phyloP scores from a whole-genome alignment of 306 rosid species.

The Senna siamea region DNA sequence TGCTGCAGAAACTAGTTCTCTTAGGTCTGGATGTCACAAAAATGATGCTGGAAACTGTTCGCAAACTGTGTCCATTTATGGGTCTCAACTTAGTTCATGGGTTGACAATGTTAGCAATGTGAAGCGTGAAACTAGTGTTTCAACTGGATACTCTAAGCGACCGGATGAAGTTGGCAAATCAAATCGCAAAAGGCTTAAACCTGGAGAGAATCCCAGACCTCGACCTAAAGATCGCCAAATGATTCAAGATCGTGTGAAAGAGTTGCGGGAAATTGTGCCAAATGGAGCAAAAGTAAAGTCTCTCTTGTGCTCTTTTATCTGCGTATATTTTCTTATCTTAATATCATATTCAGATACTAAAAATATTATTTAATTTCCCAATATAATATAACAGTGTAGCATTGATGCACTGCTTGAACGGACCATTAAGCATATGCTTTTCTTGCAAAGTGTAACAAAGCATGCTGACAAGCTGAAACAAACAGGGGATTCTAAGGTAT shows the following conservation, averaged over 20 bases:
- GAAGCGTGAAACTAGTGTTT: constrained; percentile 76
- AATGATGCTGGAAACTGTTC: constrained; percentile 66
- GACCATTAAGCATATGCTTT: constrained; percentile 97
- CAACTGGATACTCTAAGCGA: constrained; percentile 87
- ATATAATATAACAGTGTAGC: constrained; percentile 82
- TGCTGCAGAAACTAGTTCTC: constrained; percentile 59
- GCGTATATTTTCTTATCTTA: constrained; percentile 1
- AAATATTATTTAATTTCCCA: constrained; percentile 3
- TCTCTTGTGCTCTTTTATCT: not conserved
- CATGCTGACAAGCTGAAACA: constrained; percentile 98
- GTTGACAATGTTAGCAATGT: constrained; percentile 66
- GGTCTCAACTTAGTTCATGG: constrained; percentile 90
- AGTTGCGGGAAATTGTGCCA: constrained; percentile 93
- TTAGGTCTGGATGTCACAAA: constrained; percentile 64
- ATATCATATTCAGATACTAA: constrained; percentile 22
- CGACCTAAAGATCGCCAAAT: constrained; percentile 99
- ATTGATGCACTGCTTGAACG: constrained; percentile 89
- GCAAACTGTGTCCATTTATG: constrained; percentile 67
- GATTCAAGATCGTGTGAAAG: constrained; percentile 99
- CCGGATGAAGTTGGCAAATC: constrained; percentile 75
- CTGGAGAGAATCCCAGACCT: constrained; percentile 98
- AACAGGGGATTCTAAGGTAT: constrained; percentile 88
- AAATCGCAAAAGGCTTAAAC: constrained; percentile 92
- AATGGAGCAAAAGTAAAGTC: constrained; percentile 78
- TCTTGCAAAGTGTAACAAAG: constrained; percentile 92